Base-by-base conservation (phyloP, 2,329 filamentous ascomycete species). In the Botrytis hyacinthi region DNA sequence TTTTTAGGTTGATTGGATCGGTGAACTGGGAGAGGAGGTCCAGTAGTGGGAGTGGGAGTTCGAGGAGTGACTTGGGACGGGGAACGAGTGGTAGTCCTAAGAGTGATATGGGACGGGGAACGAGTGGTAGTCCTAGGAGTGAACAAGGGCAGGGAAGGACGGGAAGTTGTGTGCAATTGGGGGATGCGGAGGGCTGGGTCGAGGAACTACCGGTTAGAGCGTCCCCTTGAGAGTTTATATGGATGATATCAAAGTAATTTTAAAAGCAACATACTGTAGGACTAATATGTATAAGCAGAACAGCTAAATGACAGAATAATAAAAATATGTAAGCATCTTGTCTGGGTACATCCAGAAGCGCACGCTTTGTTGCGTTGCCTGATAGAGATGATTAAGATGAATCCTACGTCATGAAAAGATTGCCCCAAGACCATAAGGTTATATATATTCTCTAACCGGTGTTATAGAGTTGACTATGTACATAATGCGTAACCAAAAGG, bases 21-120 rank as follows among this genome's bases (percentile, higher is more conserved):
- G 35, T 42, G 26, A 57, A 69, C 8, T 69, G 48, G n/a, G 66
- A 69, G 18, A 42, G 48, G n/a, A 29, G 66, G 10, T 37, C 48
- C 1, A 68, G 66, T 10, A 67, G 63, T 54, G 44, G 66, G 16
- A 67, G 63, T 54, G 44, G 66, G 16, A 68, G 66, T 42, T n/a
- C 66, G n/a, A 51, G 26, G 18, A 68, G 66, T 57, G 35, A 57
- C 3, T 18, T 32, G 37, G 26, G 65, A 3, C 35, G 26, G 48
- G 35, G 32, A 29, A 42, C 14, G 26, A 32, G 65, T 14, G 16
- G 35, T 8, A 61, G 59, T 26, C 59, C 59, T 26, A 37, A 12
- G 26, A 67, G 65, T 54, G 46, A 68, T 4, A 48, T 32, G 37
- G 26, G 65, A 6, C 35, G 26, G 35, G 35, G 32, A 29, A 42